These are phyloP conservation scores for Akanthomyces uredinophilus DNA, from an alignment of 2,329 filamentous ascomycete species.

Conservation along the genomic window DNA sequence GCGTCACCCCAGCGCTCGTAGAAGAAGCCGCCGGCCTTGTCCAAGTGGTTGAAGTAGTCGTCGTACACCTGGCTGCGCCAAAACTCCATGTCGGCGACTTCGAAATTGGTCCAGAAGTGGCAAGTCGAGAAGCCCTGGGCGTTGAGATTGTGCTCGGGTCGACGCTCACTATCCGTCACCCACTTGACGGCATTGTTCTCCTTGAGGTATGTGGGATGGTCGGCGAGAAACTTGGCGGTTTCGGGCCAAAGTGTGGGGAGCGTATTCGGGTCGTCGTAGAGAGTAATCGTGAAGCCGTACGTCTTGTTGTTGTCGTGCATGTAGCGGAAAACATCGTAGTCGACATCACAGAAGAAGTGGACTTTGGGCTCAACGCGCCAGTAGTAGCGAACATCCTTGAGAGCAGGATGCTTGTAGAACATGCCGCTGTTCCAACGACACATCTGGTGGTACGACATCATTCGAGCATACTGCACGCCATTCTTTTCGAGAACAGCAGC, in stretches of 20 bases:
- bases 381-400: constrained; percentile 81
- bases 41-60: constrained; percentile 93
- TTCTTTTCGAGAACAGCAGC: constrained; percentile 76
- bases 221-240: constrained; percentile 81
- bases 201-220: constrained; percentile 76
- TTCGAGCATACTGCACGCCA: constrained; percentile 83
- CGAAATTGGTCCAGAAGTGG: constrained; percentile 99
- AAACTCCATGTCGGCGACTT: constrained; percentile 89
- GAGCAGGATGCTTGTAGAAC: constrained; percentile 93
- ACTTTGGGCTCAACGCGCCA: constrained; percentile 99
- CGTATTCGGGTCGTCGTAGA: constrained; percentile 86
- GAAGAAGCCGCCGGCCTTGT: constrained; percentile 75
- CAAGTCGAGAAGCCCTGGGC: constrained; percentile 96
- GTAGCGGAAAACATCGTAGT: constrained; percentile 97
- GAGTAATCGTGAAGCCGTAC: constrained; percentile 96
- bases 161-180: constrained; percentile 71
- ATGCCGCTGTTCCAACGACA: constrained; percentile 98
- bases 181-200: constrained; percentile 82
- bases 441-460: constrained; percentile 96
- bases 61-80: constrained; percentile 88
- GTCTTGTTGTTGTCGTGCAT: constrained; percentile 99
- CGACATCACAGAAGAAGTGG: constrained; percentile 97
- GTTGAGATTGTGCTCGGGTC: constrained; percentile 72
- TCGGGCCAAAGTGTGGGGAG: constrained; percentile 93
- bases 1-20: constrained; percentile 76